phyloP scores from a whole-genome alignment of 768 basidiomycete genomes.

The Phlebiopsis gigantea region DNA sequence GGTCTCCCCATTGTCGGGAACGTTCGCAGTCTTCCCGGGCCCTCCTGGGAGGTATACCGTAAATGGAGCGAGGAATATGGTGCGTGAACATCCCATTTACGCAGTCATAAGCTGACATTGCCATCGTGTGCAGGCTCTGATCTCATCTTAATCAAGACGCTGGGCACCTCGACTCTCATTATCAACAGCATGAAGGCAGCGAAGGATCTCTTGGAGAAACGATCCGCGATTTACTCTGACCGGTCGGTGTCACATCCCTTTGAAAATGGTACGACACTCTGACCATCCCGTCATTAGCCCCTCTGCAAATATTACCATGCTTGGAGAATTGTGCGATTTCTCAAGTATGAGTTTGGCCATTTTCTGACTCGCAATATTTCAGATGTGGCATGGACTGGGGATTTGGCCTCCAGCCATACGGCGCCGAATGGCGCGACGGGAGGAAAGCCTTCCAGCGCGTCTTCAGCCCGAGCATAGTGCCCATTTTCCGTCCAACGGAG shows the following conservation, averaged over 20 bases:
- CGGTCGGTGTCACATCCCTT: background rate
- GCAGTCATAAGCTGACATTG: background rate
- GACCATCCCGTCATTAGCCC: background rate
- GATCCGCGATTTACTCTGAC: slow-evolving; percentile 12
- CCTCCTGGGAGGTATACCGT: slow-evolving; percentile 1
- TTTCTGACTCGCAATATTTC: background rate
- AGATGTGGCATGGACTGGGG: slow-evolving; percentile 11
- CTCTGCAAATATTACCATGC: background rate
- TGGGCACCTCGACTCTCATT: slow-evolving; percentile 11
- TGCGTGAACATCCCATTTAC: too few species aligned
- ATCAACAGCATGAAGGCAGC: slow-evolving; percentile 7
- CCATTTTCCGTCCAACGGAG: background rate
- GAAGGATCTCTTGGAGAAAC: slow-evolving; percentile 10
- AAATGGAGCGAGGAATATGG: slow-evolving; percentile 6
- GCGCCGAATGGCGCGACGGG: slow-evolving; percentile 5
- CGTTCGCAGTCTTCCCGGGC: background rate
- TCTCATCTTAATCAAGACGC: slow-evolving; percentile 16
- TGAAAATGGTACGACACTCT: background rate
- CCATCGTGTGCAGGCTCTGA: slow-evolving; percentile 10
- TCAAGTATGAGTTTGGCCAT: too few species aligned
- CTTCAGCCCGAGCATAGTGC: background rate
- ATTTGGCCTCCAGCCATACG: slow-evolving; percentile 11
- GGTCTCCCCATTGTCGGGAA: background rate
- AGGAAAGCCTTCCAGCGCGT: slow-evolving; percentile 6
- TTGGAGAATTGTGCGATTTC: slow-evolving; percentile 6